Base-by-base conservation (phyloP, 1,284 basidiomycete genomes). In the Puccinia coronata region DNA sequence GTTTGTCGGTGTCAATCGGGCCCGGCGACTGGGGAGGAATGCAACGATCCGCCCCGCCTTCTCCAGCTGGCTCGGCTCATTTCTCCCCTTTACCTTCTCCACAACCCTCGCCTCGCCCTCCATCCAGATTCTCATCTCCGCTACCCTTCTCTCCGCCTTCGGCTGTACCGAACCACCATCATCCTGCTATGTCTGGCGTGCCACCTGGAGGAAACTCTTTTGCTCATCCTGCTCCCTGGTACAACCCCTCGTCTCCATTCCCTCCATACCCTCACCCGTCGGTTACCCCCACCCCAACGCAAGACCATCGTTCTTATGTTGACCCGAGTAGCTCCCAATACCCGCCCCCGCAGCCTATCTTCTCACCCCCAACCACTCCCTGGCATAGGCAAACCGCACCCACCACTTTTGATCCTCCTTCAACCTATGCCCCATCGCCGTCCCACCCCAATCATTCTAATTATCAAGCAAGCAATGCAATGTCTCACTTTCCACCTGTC, bases 71-170 rank as follows among this genome's bases (percentile, higher is more conserved):
- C 34, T 74, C 80, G 25, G 49, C 63, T 31, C 39, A 53, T 28
- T 81, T 81, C 49, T 75, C 80, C 25, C 80, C 72, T 41, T n/a
- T 75, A 28, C 80, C 80, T 39, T 67, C 80, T 59, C 78, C 70
- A 23, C 53, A 70, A 23, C 78, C 71, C 12, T 80, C 78, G 9
- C 78, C 78, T 20, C 25, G 34, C 12, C 78, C 78, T 20, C 73
- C 78, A 28, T 23, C 78, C 23, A 63, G 78, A 41, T 73, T 73
- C 36, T 73, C 78, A 14, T 80, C 78, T 18, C 70, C 78, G 31
- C 34, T 80, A 43, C 70, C 78, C 20, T 71, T 70, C 57, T 71
- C 67, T 41, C 41, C 77, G 3, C 31, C 43, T 59, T 61, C 69
- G 31, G 16, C 69, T 11, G n/a, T n/a, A 31, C 78, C 78, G 28